Evolutionary conservation across 148 eudicot genomes (phyloP), one percentile per base, ranked within the genome.

Genomic region (Pharnaceum exiguum): DNA sequence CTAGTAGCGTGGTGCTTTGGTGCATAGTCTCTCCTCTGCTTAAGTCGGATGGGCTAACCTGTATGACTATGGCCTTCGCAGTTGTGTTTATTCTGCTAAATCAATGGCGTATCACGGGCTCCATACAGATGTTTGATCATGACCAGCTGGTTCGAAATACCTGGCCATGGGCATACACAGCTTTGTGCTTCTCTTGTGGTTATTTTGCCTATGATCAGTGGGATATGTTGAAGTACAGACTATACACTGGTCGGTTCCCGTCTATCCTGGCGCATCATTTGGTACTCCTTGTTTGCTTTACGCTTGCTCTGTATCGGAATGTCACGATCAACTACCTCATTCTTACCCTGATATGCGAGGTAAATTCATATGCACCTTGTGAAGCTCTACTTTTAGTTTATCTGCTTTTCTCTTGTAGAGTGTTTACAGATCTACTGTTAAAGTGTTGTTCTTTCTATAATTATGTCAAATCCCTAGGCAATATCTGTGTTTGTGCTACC

Each of bases 271-370:
- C 79, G 38, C 98, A 91, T 73, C 98, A 91, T 70, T 65, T 88
- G 19, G 51, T 91, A 42, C 98, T 91, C 55, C 98, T 91, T 24
- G 56, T 88, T 49, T 91, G 98, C 78, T 83, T 91, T 70, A 81
- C 98, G 1, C 96, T 91, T 7, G 96, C 98, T 0, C 73, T 91
- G 13, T 88, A 79, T 66, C 87, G 94, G 26, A 77, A 88, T 40
- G 71, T 91, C 77, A 83, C 98, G 33, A 79, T 88, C 88, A 91
- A 91, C 87, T 91, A 91, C 67, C 96, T 91, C 42, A 83, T 91
- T 63, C 88, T 91, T 62, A 88, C 98, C 44, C 82, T 91, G 24
- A 81, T 91, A 30, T 91, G 98, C 47, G 96, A 91, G 97, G 97
- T 89, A 77, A 37, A 57, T 40, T 22, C 24, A 3, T 29, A 7